Evolutionary conservation across 2,329 filamentous ascomycete species (phyloP), one percentile per base, ranked within the genome.

Genomic region (Fusarium nelsonii): DNA sequence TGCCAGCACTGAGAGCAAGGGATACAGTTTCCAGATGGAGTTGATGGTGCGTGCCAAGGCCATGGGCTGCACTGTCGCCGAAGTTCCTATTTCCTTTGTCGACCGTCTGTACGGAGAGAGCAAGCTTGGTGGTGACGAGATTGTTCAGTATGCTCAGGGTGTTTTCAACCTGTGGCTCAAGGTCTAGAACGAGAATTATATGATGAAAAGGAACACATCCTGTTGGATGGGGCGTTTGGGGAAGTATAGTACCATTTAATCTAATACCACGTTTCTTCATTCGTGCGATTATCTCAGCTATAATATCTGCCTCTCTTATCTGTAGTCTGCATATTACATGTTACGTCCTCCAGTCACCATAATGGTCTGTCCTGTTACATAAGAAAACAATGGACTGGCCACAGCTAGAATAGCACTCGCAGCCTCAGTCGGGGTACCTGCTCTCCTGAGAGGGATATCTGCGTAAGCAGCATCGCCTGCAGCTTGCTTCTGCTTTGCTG

Each of bases 1-100:
- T 75, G 84, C 87, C 76, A 93, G 88, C 81, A 97, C 94, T 10
- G 91, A 97, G 85, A 96, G 93, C 79, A 97, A 98, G 84, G 96
- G 96, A 4, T 99, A 98, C 80, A 95, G 92, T 40, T 99, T 99
- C 86, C 96, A 99, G 88, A 99, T 99, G 96, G 95, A 97, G 86
- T 92, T 99, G 90, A 98, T 97, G 91, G 95, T 98, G 10, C 87
- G 94, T 66, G 96, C 96, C 34, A 97, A 97, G 88, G 92, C 92
- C 16, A 94, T 97, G 92, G 95, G 96, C 1, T 97, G 89, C 83
- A 92, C 90, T 37, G 95, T 99, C 33, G 93, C 92, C 16, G 96
- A 99, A 85, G 95, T 97, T 65, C 96, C 96, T 14, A 99, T 99
- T 73, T 92, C 89, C 26, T 99, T 99, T 79, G 96, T 98, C 40